phyloP scores from a whole-genome alignment of 441 rosid genomes.

The Hypseocharis bilobata region DNA sequence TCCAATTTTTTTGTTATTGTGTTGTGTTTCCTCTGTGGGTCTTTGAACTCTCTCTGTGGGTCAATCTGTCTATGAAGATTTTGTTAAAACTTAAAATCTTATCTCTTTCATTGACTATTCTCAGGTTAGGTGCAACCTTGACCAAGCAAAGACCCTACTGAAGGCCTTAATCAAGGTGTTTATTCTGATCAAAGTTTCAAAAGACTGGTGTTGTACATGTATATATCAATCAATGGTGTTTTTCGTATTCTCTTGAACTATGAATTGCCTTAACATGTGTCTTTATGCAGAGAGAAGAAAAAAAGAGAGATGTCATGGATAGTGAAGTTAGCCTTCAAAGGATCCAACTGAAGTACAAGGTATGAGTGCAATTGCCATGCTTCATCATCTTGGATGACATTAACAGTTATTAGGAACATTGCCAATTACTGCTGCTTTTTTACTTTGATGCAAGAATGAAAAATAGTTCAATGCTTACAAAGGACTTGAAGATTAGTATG shows the following conservation, averaged over 20 bases:
- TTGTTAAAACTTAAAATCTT: not conserved
- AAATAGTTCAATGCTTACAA: not conserved
- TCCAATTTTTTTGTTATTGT: no score
- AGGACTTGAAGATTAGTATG: not conserved
- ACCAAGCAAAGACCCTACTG: slow-evolving; percentile 76
- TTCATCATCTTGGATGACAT: not conserved
- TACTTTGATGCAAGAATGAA: not conserved
- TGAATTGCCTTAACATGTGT: not conserved
- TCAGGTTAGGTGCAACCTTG: slow-evolving; percentile 93
- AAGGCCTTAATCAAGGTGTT: slow-evolving; percentile 78
- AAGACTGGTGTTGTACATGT: not conserved
- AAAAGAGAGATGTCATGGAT: slow-evolving; percentile 82
- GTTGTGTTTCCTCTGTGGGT: no score
- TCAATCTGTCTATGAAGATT: no score
- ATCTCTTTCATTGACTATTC: slow-evolving; percentile 18
- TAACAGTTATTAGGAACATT: not conserved
- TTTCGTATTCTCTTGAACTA: not conserved
- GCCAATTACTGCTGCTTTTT: not conserved
- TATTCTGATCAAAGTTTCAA: slow-evolving; percentile 19
- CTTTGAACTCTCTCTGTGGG: no score
- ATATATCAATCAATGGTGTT: no score
- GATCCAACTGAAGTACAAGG: slow-evolving; percentile 84
- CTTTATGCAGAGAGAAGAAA: slow-evolving; percentile 72
- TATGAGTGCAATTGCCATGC: slow-evolving; percentile 19
- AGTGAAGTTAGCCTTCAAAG: slow-evolving; percentile 79